Conservation (phyloP, 768 basidiomycete genomes). For the Tylopilus sp. region DNA sequence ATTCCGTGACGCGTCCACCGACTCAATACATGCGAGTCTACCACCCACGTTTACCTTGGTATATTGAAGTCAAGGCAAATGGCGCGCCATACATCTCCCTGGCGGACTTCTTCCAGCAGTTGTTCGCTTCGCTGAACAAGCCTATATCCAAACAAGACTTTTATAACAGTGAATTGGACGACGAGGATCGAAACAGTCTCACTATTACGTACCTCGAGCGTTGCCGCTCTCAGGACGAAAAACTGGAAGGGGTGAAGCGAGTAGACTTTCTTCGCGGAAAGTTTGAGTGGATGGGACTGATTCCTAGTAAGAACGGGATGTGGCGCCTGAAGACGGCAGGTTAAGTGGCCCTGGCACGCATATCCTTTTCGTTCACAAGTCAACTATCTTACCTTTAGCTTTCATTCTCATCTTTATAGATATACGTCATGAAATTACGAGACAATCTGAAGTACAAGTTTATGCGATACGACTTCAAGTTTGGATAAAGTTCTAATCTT, state of each 20-base stretch:
- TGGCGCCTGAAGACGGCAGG: slow-evolving; percentile 64
- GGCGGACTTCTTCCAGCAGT: slow-evolving; percentile 48
- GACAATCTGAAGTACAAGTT: background rate
- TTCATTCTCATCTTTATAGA: background rate
- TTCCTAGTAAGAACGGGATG: slow-evolving; percentile 51
- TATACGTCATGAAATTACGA: background rate
- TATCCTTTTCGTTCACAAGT: background rate
- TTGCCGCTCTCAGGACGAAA: slow-evolving; percentile 35
- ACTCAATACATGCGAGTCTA: slow-evolving; percentile 50
- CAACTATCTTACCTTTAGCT: background rate
- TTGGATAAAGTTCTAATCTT: background rate
- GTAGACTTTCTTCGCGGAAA: slow-evolving; percentile 61
- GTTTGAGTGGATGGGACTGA: slow-evolving; percentile 51
- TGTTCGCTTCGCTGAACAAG: slow-evolving; percentile 41
- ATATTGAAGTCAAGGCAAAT: slow-evolving; percentile 50
- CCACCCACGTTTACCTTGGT: slow-evolving; percentile 62
- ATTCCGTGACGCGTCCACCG: slow-evolving; percentile 52
- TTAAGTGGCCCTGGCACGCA: slow-evolving; percentile 9
- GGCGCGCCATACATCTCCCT: slow-evolving; percentile 54
- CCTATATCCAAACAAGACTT: slow-evolving; percentile 52
- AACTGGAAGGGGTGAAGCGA: slow-evolving; percentile 45
- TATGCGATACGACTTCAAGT: slow-evolving; percentile 7
- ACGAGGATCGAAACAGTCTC: slow-evolving; percentile 42
- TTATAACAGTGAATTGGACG: slow-evolving; percentile 54
- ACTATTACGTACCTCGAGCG: slow-evolving; percentile 44